phyloP scores from a whole-genome alignment of 2,329 filamentous ascomycete genomes.

The Exutisphaerella laricina region DNA sequence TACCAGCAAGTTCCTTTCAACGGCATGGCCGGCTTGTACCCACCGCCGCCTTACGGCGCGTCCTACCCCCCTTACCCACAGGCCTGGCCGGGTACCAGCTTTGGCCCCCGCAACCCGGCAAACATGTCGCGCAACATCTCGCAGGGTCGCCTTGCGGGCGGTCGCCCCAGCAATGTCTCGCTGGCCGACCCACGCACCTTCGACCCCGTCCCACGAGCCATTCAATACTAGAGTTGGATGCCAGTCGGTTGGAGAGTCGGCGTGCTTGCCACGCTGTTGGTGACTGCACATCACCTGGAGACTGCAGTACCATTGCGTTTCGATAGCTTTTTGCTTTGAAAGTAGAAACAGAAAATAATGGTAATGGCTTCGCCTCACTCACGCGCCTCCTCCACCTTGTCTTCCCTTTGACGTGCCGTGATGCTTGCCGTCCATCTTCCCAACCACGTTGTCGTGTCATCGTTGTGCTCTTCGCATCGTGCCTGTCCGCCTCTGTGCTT shows the following conservation, averaged over 20 bases:
- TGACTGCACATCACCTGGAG: no score
- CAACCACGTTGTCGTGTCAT: no score
- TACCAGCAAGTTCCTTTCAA: not conserved
- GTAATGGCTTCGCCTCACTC: no score
- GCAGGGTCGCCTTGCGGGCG: constrained; percentile 19
- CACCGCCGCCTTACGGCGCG: not conserved
- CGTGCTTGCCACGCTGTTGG: no score
- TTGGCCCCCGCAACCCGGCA: constrained; percentile 12
- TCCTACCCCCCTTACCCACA: not conserved
- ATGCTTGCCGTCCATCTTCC: no score
- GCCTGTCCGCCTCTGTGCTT: no score
- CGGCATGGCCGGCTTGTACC: not conserved
- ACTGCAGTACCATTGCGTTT: not conserved
- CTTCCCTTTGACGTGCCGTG: no score
- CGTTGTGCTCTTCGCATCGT: no score
- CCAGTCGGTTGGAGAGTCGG: constrained; percentile 1
- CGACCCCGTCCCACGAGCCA: no score
- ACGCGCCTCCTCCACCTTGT: no score
- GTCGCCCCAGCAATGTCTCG: constrained; percentile 17
- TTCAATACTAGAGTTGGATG: constrained; percentile 4
- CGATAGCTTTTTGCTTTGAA: constrained; percentile 4
- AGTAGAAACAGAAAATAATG: constrained; percentile 2
- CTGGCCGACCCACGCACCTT: constrained; percentile 5
- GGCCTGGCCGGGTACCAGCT: constrained; percentile 4
- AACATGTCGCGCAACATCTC: constrained; percentile 19